phyloP scores from a whole-genome alignment of 495 filamentous ascomycete species.

The Aspergillus asperescens region DNA sequence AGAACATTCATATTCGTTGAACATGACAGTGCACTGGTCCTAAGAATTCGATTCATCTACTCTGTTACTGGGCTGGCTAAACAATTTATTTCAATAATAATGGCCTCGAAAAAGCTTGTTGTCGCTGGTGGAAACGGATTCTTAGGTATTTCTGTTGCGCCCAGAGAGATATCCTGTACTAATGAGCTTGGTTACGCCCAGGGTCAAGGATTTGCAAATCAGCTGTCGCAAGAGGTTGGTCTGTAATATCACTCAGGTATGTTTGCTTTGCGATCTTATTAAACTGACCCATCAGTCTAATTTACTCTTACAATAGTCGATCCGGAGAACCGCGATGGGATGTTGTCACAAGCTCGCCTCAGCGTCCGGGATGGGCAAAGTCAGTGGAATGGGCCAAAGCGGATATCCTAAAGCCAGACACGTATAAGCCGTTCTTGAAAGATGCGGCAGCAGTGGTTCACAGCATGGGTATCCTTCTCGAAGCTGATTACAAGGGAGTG shows the following conservation, averaged over 20 bases:
- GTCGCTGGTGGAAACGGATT: constrained; percentile 97
- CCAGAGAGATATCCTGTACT: not conserved
- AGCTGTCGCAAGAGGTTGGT: constrained; percentile 75
- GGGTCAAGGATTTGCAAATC: constrained; percentile 89
- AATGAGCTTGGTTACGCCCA: constrained; percentile 13
- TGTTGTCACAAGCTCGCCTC: constrained; percentile 62
- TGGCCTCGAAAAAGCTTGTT: constrained; percentile 64
- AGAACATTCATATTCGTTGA: not conserved
- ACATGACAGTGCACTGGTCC: not conserved
- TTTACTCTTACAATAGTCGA: constrained; percentile 50
- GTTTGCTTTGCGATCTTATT: not conserved
- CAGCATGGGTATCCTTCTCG: constrained; percentile 90
- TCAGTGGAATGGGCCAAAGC: constrained; percentile 81
- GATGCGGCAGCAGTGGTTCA: constrained; percentile 83
- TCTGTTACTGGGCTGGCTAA: not conserved
- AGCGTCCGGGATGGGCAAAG: constrained; percentile 72
- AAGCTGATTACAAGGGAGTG: constrained; percentile 96
- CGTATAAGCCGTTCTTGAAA: constrained; percentile 66
- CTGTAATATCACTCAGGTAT: constrained; percentile 83
- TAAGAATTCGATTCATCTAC: not conserved
- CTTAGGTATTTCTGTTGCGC: constrained; percentile 42
- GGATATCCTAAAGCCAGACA: constrained; percentile 75
- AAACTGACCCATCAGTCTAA: not conserved
- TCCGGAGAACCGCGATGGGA: constrained; percentile 86
- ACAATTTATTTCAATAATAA: constrained; percentile 10